Conservation (phyloP, 108 stramenopile genomes). For the Cyclotella baltica region DNA sequence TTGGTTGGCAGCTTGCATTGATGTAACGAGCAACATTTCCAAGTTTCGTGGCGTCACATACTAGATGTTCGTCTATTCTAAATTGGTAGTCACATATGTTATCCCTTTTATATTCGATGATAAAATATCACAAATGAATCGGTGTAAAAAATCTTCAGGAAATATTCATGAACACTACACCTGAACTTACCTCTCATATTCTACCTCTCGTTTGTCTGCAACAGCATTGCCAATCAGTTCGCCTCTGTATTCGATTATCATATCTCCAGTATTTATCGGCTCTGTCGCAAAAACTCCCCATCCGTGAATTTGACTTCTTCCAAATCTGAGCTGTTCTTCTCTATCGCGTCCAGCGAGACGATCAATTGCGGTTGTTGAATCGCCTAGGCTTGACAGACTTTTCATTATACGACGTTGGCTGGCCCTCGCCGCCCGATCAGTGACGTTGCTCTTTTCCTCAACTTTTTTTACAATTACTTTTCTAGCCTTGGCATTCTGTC, state of each 20-base stretch:
- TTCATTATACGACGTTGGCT: slow-evolving; percentile 76
- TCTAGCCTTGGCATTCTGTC: slow-evolving; percentile 33
- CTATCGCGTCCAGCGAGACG: slow-evolving; percentile 66
- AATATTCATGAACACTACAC: too few relatives aligned
- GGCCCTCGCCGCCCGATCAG: slow-evolving; percentile 69
- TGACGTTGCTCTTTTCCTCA: slow-evolving; percentile 50
- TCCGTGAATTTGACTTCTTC: slow-evolving; percentile 74
- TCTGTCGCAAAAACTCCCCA: slow-evolving; percentile 88
- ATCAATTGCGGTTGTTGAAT: slow-evolving; percentile 45
- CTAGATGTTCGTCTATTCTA: slow-evolving; percentile 82
- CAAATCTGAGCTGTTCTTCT: slow-evolving; percentile 76
- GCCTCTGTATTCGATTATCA: slow-evolving; percentile 95
- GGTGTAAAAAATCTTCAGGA: neutral
- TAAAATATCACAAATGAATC: neutral
- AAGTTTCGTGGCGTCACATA: slow-evolving; percentile 86
- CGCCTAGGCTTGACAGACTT: slow-evolving; percentile 60
- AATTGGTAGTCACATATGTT: slow-evolving; percentile 97
- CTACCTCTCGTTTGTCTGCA: slow-evolving; percentile 88
- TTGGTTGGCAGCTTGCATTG: slow-evolving; percentile 94
- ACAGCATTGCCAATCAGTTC: slow-evolving; percentile 90
- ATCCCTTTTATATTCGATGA: slow-evolving; percentile 1
- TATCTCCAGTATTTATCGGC: slow-evolving; percentile 68
- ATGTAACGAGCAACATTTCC: slow-evolving; percentile 97
- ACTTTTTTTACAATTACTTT: slow-evolving; percentile 29
- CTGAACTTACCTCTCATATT: slow-evolving; percentile 78